These are phyloP conservation scores for Rhododendron simsii DNA, from an alignment of 148 eudicot genomes.

Conservation along the genomic window DNA sequence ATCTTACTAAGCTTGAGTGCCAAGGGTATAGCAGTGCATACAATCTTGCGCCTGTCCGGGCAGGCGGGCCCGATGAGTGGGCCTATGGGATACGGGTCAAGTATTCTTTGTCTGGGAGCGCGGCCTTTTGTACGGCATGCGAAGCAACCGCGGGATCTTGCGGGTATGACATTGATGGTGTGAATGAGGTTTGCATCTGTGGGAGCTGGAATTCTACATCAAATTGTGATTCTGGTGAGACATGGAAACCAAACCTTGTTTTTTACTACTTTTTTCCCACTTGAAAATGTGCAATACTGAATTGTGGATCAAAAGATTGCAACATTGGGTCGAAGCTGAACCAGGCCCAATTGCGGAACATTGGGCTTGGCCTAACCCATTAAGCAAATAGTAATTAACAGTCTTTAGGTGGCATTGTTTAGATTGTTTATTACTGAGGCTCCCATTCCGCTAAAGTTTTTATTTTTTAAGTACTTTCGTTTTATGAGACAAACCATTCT, in stretches of 20 bases:
- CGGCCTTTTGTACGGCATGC: conserved; percentile 62
- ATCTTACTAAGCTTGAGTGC: conserved; percentile 17
- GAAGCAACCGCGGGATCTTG: conserved; percentile 91
- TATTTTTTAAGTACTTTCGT: no score
- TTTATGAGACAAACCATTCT: no score
- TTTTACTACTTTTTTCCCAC: not conserved
- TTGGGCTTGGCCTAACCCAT: not conserved
- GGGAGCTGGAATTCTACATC: conserved; percentile 81
- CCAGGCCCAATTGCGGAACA: not conserved
- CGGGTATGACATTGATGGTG: conserved; percentile 50
- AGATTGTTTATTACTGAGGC: not conserved
- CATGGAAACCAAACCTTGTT: not conserved
- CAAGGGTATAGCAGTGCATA: conserved; percentile 26
- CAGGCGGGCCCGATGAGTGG: conserved; percentile 68
- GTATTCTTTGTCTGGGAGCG: conserved; percentile 65
- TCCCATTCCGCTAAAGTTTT: no score
- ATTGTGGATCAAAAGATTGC: not conserved
- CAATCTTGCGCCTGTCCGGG: conserved; percentile 15
- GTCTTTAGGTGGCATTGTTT: not conserved
- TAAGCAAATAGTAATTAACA: not conserved
- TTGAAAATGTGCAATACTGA: not conserved
- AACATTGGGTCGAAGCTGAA: not conserved
- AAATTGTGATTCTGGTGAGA: conserved; percentile 71
- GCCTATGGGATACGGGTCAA: conserved; percentile 86
- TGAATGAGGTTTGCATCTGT: conserved; percentile 64